Percentiles rank a stretch among this genome's conserved stretches.
These are phyloP conservation scores for Phytophthora syringae DNA, from an alignment of 352 stramenopile species.

Conservation along the genomic window DNA sequence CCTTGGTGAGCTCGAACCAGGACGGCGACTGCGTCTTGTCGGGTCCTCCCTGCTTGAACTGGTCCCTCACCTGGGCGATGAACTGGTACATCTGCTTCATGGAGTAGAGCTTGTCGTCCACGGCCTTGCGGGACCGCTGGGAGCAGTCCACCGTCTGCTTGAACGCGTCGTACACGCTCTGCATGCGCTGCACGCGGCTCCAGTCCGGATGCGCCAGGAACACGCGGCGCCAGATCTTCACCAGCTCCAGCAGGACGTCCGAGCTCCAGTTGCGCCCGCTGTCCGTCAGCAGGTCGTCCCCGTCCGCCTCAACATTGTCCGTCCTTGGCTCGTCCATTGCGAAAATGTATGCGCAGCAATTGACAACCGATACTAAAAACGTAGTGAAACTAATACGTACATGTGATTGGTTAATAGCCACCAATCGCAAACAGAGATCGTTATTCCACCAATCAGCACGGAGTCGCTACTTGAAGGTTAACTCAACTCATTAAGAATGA, in stretches of 20 bases:
- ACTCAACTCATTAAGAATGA: not conserved
- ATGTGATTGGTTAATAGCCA: too few relatives aligned
- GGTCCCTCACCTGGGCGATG: slow-evolving; percentile 63
- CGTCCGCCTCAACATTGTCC: slow-evolving; percentile 31
- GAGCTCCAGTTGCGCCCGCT: slow-evolving; percentile 60
- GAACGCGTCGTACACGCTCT: slow-evolving; percentile 64
- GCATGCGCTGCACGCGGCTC: slow-evolving; percentile 48
- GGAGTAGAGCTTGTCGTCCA: slow-evolving; percentile 74
- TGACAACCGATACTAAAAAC: too few relatives aligned
- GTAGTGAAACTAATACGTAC: too few relatives aligned
- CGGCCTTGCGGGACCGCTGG: slow-evolving; percentile 57
- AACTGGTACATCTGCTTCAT: slow-evolving; percentile 83
- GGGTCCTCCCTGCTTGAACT: slow-evolving; percentile 38
- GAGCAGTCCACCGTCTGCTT: slow-evolving; percentile 48
- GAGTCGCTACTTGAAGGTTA: slow-evolving; percentile 7
- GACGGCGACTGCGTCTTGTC: slow-evolving; percentile 34
- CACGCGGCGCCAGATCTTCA: slow-evolving; percentile 59
- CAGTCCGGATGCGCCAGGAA: slow-evolving; percentile 43
- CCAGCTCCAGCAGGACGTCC: slow-evolving; percentile 60
- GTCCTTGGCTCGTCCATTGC: slow-evolving; percentile 18
- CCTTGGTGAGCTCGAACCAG: slow-evolving; percentile 68
- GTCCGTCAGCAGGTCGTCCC: slow-evolving; percentile 47
- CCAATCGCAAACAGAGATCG: too few relatives aligned
- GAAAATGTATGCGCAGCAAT: not conserved
- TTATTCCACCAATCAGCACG: slow-evolving; percentile 9